Evolutionary conservation across 164 flowering plant genomes (phyloP), one percentile per base, ranked within the genome.

Genomic region (Chimonanthus salicifolius): DNA sequence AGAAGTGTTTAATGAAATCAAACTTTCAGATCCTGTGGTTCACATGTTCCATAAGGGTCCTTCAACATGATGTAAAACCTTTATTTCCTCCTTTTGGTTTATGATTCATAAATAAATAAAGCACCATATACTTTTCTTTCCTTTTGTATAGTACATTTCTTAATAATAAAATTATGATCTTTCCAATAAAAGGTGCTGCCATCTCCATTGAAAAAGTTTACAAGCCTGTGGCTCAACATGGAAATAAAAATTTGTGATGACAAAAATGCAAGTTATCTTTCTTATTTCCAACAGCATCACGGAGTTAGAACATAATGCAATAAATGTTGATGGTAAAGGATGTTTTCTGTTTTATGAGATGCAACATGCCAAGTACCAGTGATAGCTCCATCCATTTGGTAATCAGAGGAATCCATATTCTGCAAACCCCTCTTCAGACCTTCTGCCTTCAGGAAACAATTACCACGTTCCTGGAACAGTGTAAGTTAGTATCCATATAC

Each of bases 361-460:
- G 72, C 51, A 68, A 64, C 45, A 46, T 67, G 67, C 16, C 71
- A 44, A 72, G 72, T 82, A 89, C 94, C 90, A 79, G 81, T 67
- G 33, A 84, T 63, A 67, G 80, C 78, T 78, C 91, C 97, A 77
- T 79, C 77, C 92, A 90, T 88, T 77, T 84, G 91, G 80, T 84
- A 93, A 76, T 93, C 97, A 66, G 90, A 72, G 60, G 97, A 82
- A 58, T 90, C 99, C 72, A 85, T 77, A 76, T 84, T 85, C 21
- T 87, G 93, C 82, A 86, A 80, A 60, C 91, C 88, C 79, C 94
- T 85, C 81, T 89, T 90, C 47, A 88, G 88, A 68, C 90, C 93
- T 71, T 92, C 97, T 70, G 78, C 76, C 82, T 86, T 91, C 64
- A 81, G 60, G 58, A 82, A 79, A 80, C 80, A 81, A 33, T 70